phyloP scores from a whole-genome alignment of 345 rosid genomes.

The Psidium friedrichsthalianum region DNA sequence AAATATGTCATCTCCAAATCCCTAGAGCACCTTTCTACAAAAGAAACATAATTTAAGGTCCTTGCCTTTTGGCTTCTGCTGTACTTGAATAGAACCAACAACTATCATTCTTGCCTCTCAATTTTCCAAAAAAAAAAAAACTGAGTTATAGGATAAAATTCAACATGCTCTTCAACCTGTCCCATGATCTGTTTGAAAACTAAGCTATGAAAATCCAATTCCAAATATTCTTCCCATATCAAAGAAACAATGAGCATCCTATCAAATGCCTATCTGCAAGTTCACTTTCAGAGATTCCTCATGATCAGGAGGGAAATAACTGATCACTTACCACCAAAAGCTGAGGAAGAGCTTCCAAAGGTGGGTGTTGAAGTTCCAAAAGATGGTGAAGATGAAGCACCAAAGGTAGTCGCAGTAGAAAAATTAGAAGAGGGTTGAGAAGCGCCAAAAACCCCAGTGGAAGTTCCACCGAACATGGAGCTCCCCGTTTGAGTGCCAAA shows the following conservation, averaged over 20 bases:
- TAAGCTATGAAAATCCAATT: neutral
- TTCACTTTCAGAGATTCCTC: neutral
- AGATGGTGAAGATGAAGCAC: constrained; percentile 62
- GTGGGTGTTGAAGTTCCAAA: constrained; percentile 55
- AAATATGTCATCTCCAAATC: neutral
- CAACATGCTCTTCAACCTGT: neutral
- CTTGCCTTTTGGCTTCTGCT: neutral
- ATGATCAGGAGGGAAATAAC: neutral
- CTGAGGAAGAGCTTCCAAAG: constrained; percentile 53
- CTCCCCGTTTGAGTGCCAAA: constrained; percentile 74
- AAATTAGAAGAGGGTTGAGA: constrained; percentile 61
- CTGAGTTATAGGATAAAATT: neutral
- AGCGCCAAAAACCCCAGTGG: constrained; percentile 82
- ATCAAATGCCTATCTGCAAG: neutral
- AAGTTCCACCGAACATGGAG: constrained; percentile 75
- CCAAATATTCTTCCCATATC: neutral
- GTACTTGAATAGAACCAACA: neutral
- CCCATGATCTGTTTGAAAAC: neutral
- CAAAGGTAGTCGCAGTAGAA: constrained; percentile 55
- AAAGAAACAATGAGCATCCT: neutral
- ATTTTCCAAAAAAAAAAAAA: neutral
- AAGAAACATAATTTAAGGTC: neutral
- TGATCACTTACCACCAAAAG: constrained; percentile 54
- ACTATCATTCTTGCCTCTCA: neutral
- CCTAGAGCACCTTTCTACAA: neutral